Evolutionary conservation across 495 filamentous ascomycete species (phyloP), one percentile per base, ranked within the genome.

Genomic region (Aspergillus biplanus): DNA sequence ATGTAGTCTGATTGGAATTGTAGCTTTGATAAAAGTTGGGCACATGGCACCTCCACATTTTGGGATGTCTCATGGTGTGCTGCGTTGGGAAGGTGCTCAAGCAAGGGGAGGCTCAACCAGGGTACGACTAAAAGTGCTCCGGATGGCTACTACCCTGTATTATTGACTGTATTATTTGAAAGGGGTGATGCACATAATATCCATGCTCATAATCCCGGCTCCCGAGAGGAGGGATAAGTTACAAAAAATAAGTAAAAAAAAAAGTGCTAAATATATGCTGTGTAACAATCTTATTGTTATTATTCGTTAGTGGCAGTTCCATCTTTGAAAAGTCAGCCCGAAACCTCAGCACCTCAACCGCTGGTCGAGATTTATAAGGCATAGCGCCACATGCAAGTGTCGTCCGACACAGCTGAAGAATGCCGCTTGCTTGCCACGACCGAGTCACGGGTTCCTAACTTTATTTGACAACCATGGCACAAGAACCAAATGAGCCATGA

Each of bases 51-150:
- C 47, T 50, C 47, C 47, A 27, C 47, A 50, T 18, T 50, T 50
- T 27, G 47, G 47, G 6, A 18, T 50, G 9, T 18, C 47, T 27
- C 21, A 31, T 50, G 9, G 9, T 21, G 21, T 31, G 47, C 47
- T 50, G 47, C 47, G 47, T 50, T 50, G 47, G 47, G 47, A 50
- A 50, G 47, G 47, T 21, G 13, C 5, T 50, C 47, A 18, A 50
- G 47, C 11, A n/a, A 50, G 46, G 7, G 15, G 46, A 49, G 46
- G 15, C 46, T 16, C 15, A 49, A 18, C 46, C 46, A 49, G 18
- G 47, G 13, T 50, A 50, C 16, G 21, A 18, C 18, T n/a, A 7
- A 8, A 42, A 42, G 39, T 44, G 39, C 8, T 15, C 11, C 11
- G 39, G 4, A 44, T 44, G 39, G 39, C 11, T 2, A 13, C n/a